Conservation (phyloP, 2,329 filamentous ascomycete species). For the Purpureocillium takamizusanense region DNA sequence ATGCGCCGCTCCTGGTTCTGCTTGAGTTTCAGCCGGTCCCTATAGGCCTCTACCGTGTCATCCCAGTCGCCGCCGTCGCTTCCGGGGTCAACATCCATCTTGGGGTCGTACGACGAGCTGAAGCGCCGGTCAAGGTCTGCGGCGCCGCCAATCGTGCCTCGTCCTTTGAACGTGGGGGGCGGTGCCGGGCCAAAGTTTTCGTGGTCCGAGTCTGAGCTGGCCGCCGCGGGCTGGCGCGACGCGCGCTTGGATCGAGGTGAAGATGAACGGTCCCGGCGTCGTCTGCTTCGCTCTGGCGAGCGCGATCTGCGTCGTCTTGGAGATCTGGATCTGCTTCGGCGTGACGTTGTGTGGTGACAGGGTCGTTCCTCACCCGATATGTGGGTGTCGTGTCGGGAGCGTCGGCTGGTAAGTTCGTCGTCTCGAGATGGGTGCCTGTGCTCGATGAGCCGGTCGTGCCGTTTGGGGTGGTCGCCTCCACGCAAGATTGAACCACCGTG, state of each 20-base stretch:
- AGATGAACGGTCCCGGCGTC: conserved; percentile 22
- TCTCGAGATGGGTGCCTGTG: neutral
- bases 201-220: conserved; percentile 51
- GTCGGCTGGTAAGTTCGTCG: conserved; percentile 3
- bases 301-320: conserved; percentile 8
- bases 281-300: conserved; percentile 16
- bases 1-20: conserved; percentile 68
- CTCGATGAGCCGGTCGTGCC: neutral
- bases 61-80: conserved; percentile 60
- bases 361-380: neutral
- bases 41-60: conserved; percentile 65
- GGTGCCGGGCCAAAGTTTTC: conserved; percentile 69
- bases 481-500: neutral
- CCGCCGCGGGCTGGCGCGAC: neutral
- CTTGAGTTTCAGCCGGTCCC: conserved; percentile 72
- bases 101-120: conserved; percentile 52
- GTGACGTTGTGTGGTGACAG: conserved; percentile 7
- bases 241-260: neutral
- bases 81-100: conserved; percentile 44
- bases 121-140: conserved; percentile 77
- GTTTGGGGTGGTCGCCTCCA: neutral
- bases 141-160: conserved; percentile 52
- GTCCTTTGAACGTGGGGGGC: conserved; percentile 48
- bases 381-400: neutral
- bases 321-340: conserved; percentile 8